Evolutionary conservation across 2,329 filamentous ascomycete species (phyloP).

Genomic region (Teratosphaeria epicoccoides): DNA sequence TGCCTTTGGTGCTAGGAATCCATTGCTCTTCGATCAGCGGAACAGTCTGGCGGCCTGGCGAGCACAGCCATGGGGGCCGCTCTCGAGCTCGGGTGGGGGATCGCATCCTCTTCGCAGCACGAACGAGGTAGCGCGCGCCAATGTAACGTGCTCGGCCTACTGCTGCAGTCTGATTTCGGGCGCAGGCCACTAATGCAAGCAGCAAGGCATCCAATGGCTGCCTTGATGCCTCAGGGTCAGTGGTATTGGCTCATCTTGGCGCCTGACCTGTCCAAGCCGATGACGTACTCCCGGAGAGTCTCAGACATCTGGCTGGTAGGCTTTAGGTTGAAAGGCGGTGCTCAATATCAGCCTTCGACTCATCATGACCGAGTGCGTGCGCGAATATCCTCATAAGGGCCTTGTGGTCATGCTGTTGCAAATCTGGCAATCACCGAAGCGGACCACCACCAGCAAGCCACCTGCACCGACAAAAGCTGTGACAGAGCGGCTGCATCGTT

Average conservation of each 20-base stretch:
- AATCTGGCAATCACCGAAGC: background rate
- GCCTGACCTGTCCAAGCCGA: background rate
- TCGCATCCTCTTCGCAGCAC: background rate
- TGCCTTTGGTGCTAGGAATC: too few species aligned
- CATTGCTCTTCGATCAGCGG: background rate
- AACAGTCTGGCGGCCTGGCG: background rate
- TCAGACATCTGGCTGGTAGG: too few species aligned
- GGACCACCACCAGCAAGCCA: background rate
- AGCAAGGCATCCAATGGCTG: background rate
- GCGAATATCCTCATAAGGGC: background rate
- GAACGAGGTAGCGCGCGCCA: background rate
- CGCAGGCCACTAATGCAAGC: background rate
- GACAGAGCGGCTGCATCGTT: background rate
- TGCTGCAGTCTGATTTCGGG: background rate
- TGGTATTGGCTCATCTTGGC: too few species aligned
- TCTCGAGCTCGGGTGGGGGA: background rate
- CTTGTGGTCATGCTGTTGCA: background rate
- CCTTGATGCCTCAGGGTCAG: background rate
- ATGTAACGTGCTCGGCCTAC: background rate
- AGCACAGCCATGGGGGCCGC: background rate
- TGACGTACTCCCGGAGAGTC: background rate
- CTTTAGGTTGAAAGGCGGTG: background rate
- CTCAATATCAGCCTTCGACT: background rate
- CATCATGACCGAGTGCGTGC: background rate
- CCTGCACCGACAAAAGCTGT: background rate